Base-by-base conservation (phyloP, 768 basidiomycete genomes). In the Exidia glandulosa region DNA sequence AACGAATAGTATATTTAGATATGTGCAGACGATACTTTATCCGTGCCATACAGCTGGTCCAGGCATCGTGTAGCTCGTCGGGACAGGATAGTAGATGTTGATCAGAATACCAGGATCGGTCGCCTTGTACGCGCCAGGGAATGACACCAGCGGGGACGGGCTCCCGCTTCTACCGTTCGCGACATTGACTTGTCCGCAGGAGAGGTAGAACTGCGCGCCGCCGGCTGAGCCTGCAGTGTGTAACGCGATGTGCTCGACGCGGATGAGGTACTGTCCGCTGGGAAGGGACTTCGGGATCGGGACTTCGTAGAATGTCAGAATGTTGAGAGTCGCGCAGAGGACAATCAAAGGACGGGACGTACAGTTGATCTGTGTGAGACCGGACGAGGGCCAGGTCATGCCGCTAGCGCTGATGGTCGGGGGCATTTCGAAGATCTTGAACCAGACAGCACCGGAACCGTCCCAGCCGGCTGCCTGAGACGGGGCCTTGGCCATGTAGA, bases 121-220 rank as follows among this genome's bases (percentile, higher is more conserved):
- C 12, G n/a, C 33, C 1, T 13, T 41, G 37, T 36, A 31, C 25
- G 37, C 57, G 25, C 59, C 59, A 31, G 59, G 59, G 52, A 60
- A 60, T 7, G 59, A 55, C 27, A 60, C 59, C 23, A 60, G 54
- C 3, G 59, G 59, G 25, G 54, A 23, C 19, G 59, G 59, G 47
- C 27, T 60, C 6, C 59, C 59, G 30, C 33, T 56, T 56, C 59
- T 54, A 12, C 59, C 59, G 23, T 33, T 33, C 9, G 59, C 25
- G 4, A 60, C 59, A 13, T 56, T 55, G 16, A 60, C 25, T 37
- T 60, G 59, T 32, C 41, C 59, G 54, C 59, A 33, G 32, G 60
- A 37, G 57, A 69, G 73, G 66, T 75, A 80, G 62, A 74, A 74
- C 65, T 81, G 76, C 16, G 78, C 77, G 32, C 76, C 74, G 55